phyloP scores from a whole-genome alignment of 306 rosid species.

The Leucaena leucocephala region DNA sequence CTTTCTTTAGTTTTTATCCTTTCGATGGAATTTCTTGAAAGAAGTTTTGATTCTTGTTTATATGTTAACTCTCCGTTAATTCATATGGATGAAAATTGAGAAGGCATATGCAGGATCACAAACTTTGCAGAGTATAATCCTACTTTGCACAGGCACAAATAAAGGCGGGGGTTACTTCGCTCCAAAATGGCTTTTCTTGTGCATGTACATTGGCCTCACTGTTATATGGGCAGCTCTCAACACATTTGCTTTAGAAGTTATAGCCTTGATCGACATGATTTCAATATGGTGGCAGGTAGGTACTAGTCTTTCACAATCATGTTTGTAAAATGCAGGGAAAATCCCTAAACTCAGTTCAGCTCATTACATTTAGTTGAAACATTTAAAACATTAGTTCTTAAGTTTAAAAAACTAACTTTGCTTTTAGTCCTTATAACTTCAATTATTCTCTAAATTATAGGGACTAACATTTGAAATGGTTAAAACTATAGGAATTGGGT shows the following conservation, averaged over 20 bases:
- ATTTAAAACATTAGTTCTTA: too few species aligned
- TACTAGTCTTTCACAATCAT: slow-evolving; percentile 23
- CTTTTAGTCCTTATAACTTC: too few species aligned
- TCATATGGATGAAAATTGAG: slow-evolving; percentile 35
- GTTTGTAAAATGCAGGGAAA: slow-evolving; percentile 9
- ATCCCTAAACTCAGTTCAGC: too few species aligned
- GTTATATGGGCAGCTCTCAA: slow-evolving; percentile 81
- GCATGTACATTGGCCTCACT: slow-evolving; percentile 81
- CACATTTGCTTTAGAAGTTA: slow-evolving; percentile 79
- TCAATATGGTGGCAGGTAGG: slow-evolving; percentile 95
- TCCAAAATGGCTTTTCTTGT: slow-evolving; percentile 82
- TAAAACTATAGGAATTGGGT: too few species aligned
- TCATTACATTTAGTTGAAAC: too few species aligned
- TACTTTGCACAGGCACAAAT: slow-evolving; percentile 75
- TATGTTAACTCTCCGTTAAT: slow-evolving; percentile 7
- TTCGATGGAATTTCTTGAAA: not conserved
- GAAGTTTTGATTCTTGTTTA: not conserved
- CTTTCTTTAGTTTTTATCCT: not conserved
- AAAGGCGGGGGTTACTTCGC: slow-evolving; percentile 86
- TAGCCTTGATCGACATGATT: slow-evolving; percentile 73
- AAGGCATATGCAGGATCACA: slow-evolving; percentile 94
- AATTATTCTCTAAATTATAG: too few species aligned
- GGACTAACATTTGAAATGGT: too few species aligned
- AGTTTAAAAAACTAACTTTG: too few species aligned
- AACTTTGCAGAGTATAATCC: slow-evolving; percentile 73